These are phyloP conservation scores for Rusavskia elegans DNA, from an alignment of 495 filamentous ascomycete genomes.

Conservation along the genomic window DNA sequence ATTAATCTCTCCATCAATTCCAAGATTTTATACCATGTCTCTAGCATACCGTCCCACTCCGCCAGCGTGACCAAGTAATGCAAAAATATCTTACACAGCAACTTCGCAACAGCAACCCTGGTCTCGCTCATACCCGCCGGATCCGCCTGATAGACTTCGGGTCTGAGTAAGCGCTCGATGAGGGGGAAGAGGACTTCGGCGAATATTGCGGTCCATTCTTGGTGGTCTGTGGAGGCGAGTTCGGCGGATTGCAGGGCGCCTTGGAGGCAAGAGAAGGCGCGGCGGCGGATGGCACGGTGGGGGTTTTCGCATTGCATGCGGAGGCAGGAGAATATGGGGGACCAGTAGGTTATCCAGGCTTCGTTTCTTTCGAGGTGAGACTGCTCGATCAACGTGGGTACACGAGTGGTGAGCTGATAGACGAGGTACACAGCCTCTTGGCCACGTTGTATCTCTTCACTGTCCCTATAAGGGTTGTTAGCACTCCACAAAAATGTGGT, in stretches of 20 bases:
- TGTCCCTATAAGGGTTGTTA: conserved; percentile 32
- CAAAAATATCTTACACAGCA: conserved; percentile 89
- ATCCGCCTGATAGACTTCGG: conserved; percentile 88
- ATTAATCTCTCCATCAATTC: conserved; percentile 93
- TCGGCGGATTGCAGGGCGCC: conserved; percentile 69
- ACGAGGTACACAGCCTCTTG: conserved; percentile 68
- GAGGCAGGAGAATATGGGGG: conserved; percentile 78
- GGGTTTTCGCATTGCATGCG: conserved; percentile 88
- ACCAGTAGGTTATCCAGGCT: conserved; percentile 97
- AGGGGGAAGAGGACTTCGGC: conserved; percentile 92
- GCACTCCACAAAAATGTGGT: too few relatives aligned
- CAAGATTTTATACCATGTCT: conserved; percentile 82
- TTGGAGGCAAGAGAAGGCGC: conserved; percentile 78
- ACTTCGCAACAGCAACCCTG: conserved; percentile 74
- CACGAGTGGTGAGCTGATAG: conserved; percentile 60
- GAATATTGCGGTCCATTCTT: conserved; percentile 92
- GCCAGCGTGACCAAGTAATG: conserved; percentile 79
- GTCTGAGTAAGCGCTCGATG: conserved; percentile 74
- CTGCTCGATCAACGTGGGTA: conserved; percentile 73
- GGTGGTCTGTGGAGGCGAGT: conserved; percentile 55
- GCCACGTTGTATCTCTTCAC: conserved; percentile 59
- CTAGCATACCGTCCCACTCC: conserved; percentile 81
- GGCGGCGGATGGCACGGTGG: conserved; percentile 80
- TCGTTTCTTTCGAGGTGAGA: conserved; percentile 83
- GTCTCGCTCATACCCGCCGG: conserved; percentile 91